Conservation (phyloP, 2,329 filamentous ascomycete species). For the Pochonia chlamydosporia region DNA sequence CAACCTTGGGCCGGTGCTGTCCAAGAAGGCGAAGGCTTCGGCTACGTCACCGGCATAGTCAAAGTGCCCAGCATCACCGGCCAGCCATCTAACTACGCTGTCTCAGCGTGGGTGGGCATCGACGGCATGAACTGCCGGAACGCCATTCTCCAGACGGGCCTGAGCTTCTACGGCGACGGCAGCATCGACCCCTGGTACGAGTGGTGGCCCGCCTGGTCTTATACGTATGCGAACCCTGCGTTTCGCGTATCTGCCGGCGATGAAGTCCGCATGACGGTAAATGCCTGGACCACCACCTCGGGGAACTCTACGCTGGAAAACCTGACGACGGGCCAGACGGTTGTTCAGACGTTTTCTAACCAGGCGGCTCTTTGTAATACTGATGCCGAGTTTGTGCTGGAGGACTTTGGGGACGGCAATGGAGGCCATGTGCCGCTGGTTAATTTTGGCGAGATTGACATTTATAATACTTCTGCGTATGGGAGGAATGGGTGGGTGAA, state of each 20-base stretch:
- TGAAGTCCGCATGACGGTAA: conserved; percentile 21
- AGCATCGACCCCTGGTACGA: conserved; percentile 6
- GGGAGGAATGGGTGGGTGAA: conserved; percentile 27
- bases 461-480: conserved; percentile 3
- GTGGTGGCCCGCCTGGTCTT: background rate
- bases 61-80: conserved; percentile 2
- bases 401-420: conserved; percentile 30
- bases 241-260: conserved; percentile 19
- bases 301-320: conserved; percentile 31
- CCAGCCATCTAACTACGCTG: background rate
- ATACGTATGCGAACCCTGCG: background rate
- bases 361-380: conserved; percentile 27
- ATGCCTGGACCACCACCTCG: conserved; percentile 24
- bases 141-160: conserved; percentile 6
- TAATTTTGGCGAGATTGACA: conserved; percentile 9
- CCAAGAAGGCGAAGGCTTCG: conserved; percentile 4
- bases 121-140: conserved; percentile 1
- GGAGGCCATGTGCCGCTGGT: too few relatives aligned
- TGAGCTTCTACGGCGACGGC: conserved; percentile 5
- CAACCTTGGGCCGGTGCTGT: conserved; percentile 2
- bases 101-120: conserved; percentile 9
- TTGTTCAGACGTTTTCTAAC: conserved; percentile 41
- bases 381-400: conserved; percentile 28
- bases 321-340: conserved; percentile 40
- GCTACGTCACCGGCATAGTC: conserved; percentile 1